Base-by-base conservation (phyloP, 2,329 filamentous ascomycete species). In the Calonectria henricotiae region DNA sequence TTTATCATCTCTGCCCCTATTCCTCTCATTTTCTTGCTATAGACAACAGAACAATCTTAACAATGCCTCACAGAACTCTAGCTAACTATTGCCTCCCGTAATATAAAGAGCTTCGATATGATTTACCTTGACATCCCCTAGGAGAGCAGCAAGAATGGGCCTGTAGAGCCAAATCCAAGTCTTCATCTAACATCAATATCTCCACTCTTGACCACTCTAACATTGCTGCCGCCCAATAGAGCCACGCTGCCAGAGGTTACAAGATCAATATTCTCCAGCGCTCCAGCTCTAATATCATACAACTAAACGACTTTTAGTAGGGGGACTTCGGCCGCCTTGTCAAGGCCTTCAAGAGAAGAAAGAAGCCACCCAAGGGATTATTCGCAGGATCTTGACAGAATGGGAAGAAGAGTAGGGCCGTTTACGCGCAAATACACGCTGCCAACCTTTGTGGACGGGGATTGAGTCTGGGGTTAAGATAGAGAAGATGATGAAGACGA, bases 71-170 rank as follows among this genome's bases (percentile, higher is more conserved):
- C 62, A 32, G 47, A 68, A 65, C 63, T 63, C 6, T 51, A 61
- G 66, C 72, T 77, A 71, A 72, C 60, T 43, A 35, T 46, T 62
- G 6, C 41, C 51, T 67, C 41, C 41, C 51, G 55, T 32, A 61
- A 11, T 70, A 92, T 90, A 76, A 96, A 99, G 90, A 96, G 93
- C 81, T 99, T 99, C 85, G 96, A 98, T 81, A 95, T 94, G 84
- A 98, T 98, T 85, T 95, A 96, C 84, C 91, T 99, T 78, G 96
- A 99, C 82, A 90, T 99, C 71, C 98, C 95, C 78, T 96, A 95
- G 83, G 93, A 96, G 83, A 89, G 91, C 69, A 97, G 96, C 76
- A 96, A 96, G 85, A 98, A 95, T 86, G 92, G 96, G 80, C 95
- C 99, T 79, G 95, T 95, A 73, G 96, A 98, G 82, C 91, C 64